Evolutionary conservation across 2,329 filamentous ascomycete species (phyloP), one percentile per base, ranked within the genome.

Genomic region (Didymella arachidicola): DNA sequence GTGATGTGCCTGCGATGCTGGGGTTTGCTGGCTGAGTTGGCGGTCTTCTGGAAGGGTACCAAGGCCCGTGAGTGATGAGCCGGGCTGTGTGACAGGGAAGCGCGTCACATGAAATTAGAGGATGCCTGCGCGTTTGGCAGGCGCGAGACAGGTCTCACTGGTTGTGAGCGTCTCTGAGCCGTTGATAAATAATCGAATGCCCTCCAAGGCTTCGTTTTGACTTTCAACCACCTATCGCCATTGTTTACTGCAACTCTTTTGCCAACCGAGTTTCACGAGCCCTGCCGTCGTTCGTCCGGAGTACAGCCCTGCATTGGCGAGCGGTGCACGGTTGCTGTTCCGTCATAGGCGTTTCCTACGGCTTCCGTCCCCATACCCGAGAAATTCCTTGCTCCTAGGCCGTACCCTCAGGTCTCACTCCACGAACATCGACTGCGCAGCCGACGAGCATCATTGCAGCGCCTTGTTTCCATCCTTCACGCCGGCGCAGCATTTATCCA

Each of bases 91-190:
- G 56, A 63, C 63, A 51, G 50, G 67, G 67, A 68, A 69, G 57
- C 66, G 64, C 62, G 67, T 69, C 58, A 51, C 39, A 46, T 48
- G 58, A 69, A 51, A 69, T 70, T 69, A 67, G 22, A 66, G 63
- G 65, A 66, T 61, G 45, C 58, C 53, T 44, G 57, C 18, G 34
- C 26, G 27, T 45, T 22, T 29, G 41, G 41, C 18, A 45, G 48
- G 46, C 42, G 53, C 25, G 57, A 56, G 44, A 60, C 55, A 57
- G 59, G 43, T 41, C 54, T 46, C 49, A 44, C 48, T 26, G 48
- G 51, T 55, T 52, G 43, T 58, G 57, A 36, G 55, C 52, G 22
- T 45, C 16, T 19, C 29, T 26, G 22, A 45, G 7, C 7, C 2
- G 5, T 54, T 54, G 18, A 50, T 59, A 54, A 59, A 53, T 25